Percentiles rank a stretch among this genome's conserved stretches.
Conservation (phyloP, 441 rosid genomes). For the Manihot esculenta region DNA sequence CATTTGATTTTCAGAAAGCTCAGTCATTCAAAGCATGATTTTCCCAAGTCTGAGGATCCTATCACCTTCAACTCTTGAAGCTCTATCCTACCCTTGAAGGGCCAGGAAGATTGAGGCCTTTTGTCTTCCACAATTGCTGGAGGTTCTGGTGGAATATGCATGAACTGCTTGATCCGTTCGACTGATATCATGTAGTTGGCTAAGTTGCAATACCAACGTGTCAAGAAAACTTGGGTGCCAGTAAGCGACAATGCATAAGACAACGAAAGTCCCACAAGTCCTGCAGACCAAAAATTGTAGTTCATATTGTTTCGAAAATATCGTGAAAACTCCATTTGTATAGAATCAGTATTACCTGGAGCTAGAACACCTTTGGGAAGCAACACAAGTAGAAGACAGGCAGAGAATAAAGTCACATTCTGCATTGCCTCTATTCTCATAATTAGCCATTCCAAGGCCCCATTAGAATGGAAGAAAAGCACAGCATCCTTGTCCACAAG, state of each 20-base stretch:
- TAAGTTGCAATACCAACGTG: conserved; percentile 71
- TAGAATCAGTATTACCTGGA: conserved; percentile 46
- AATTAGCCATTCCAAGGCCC: conserved; percentile 76
- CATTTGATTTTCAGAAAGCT: no score
- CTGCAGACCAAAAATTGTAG: conserved; percentile 34
- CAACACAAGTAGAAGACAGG: conserved; percentile 68
- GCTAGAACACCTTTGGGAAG: conserved; percentile 60
- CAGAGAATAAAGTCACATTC: conserved; percentile 65
- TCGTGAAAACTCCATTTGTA: not conserved
- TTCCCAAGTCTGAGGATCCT: not conserved
- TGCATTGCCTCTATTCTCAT: conserved; percentile 68
- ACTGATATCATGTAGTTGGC: conserved; percentile 75
- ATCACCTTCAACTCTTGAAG: conserved; percentile 70
- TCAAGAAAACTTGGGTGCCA: conserved; percentile 54
- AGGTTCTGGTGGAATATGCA: conserved; percentile 73
- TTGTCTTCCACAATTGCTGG: conserved; percentile 58
- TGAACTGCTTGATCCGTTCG: conserved; percentile 84
- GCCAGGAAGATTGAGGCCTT: conserved; percentile 77
- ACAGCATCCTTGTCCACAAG: conserved; percentile 71
- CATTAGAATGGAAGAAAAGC: conserved; percentile 73
- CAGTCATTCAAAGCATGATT: no score
- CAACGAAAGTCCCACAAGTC: conserved; percentile 84
- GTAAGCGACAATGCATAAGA: conserved; percentile 75
- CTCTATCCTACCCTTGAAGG: conserved; percentile 69
- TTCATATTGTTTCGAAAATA: not conserved